phyloP scores from a whole-genome alignment of 352 stramenopile species.

The Globisporangium polare region DNA sequence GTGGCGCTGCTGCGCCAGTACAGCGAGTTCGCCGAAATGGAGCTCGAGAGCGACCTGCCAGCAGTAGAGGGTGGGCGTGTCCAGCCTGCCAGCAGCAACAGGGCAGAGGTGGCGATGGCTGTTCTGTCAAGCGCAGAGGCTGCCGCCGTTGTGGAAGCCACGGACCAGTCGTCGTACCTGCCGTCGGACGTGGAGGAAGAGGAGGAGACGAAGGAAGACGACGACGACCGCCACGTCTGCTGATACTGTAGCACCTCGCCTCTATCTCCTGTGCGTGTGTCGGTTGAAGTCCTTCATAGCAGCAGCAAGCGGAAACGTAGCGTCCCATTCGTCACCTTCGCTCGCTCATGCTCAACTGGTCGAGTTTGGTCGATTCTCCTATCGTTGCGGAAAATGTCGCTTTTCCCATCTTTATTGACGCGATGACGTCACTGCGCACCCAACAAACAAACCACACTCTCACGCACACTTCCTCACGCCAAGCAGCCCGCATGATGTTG shows the following conservation, averaged over 20 bases:
- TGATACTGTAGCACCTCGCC: not conserved
- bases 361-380: too few species aligned
- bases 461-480: not conserved
- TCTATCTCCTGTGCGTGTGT: not conserved
- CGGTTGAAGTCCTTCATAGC: not conserved
- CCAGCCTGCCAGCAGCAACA: not conserved
- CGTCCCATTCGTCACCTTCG: too few species aligned
- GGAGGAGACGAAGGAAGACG: not conserved
- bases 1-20: slow-evolving; percentile 17
- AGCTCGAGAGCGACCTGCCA: slow-evolving; percentile 13
- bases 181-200: slow-evolving; percentile 6
- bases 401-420: too few species aligned
- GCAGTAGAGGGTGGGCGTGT: not conserved
- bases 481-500: not conserved
- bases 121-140: not conserved
- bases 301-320: not conserved
- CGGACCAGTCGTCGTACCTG: not conserved
- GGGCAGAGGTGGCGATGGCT: not conserved
- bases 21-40: slow-evolving; percentile 4
- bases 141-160: not conserved
- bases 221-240: not conserved
- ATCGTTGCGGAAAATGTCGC: too few species aligned
- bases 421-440: slow-evolving; percentile 4
- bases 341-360: too few species aligned
- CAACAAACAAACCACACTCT: too few species aligned